These are phyloP conservation scores for Trichocladium uniseriatum DNA, from an alignment of 495 filamentous ascomycete species.

Conservation along the genomic window DNA sequence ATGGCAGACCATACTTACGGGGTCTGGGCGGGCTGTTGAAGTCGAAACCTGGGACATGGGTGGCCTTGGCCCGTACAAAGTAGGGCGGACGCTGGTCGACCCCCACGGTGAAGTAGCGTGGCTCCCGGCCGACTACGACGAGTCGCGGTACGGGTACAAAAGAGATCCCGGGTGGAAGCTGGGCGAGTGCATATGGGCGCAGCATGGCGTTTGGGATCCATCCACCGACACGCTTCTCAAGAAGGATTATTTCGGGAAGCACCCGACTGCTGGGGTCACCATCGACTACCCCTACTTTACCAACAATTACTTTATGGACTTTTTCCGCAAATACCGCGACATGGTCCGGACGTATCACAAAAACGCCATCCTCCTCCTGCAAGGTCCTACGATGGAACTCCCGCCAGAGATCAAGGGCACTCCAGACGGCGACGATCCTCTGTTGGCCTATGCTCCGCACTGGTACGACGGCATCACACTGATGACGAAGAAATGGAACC, in stretches of 20 bases:
- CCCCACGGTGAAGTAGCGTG: constrained; percentile 79
- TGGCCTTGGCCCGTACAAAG: constrained; percentile 81
- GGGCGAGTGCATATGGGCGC: constrained; percentile 91
- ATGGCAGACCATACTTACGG: constrained; percentile 87
- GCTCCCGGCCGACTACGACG: constrained; percentile 72
- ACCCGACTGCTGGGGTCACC: constrained; percentile 56
- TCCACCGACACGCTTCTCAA: constrained; percentile 62
- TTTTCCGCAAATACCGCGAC: constrained; percentile 67
- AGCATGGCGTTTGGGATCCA: constrained; percentile 93
- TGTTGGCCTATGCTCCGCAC: constrained; percentile 87
- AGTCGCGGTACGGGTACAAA: constrained; percentile 81
- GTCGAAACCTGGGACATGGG: constrained; percentile 90
- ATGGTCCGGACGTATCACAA: constrained; percentile 67
- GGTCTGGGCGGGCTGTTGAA: constrained; percentile 82
- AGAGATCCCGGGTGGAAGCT: constrained; percentile 82
- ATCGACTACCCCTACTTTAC: constrained; percentile 80
- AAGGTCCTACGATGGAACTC: constrained; percentile 85
- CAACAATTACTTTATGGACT: constrained; percentile 77
- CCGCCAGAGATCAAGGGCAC: constrained; percentile 84
- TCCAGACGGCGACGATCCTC: constrained; percentile 67
- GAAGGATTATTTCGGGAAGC: constrained; percentile 81
- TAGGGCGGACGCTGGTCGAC: constrained; percentile 72
- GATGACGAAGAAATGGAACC: constrained; percentile 98
- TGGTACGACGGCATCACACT: constrained; percentile 95
- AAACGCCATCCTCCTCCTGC: constrained; percentile 78